A percentile compares a stretch with the other conserved stretches of the same genome.
Evolutionary conservation across 345 rosid genomes (phyloP).

Genomic region (Chamaenerion angustifolium): DNA sequence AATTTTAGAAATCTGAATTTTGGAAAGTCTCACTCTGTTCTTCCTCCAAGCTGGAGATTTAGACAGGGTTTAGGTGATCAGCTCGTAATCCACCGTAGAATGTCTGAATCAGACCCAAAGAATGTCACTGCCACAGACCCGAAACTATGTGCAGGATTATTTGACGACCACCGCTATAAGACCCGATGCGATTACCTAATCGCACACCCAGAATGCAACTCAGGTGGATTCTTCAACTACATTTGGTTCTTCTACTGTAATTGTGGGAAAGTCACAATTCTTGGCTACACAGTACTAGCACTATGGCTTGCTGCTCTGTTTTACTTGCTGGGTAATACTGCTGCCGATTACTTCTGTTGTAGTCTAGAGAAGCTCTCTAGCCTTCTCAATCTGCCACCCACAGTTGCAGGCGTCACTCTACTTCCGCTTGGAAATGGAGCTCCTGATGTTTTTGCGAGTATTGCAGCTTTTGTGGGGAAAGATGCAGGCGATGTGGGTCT

Average conservation of each 20-base stretch:
- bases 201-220: conserved; percentile 50
- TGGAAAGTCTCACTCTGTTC: conserved; percentile 3
- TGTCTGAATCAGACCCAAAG: conserved; percentile 5
- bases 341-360: conserved; percentile 84
- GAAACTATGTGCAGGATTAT: conserved; percentile 29
- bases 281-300: conserved; percentile 41
- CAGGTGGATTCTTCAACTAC: conserved; percentile 72
- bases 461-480: conserved; percentile 72
- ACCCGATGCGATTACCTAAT: conserved; percentile 41
- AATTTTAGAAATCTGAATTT: conserved; percentile 6
- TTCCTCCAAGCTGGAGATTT: conserved; percentile 5
- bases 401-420: conserved; percentile 78
- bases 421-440: conserved; percentile 96
- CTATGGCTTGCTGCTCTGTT: conserved; percentile 76
- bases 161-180: conserved; percentile 28
- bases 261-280: conserved; percentile 28
- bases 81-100: conserved; percentile 14
- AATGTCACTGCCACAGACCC: conserved; percentile 18
- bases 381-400: conserved; percentile 62
- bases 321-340: conserved; percentile 81
- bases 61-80: conserved; percentile 2
- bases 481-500: conserved; percentile 75
- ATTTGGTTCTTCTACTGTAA: conserved; percentile 62
- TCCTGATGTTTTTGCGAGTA: conserved; percentile 88
- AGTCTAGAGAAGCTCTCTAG: conserved; percentile 72